phyloP scores from a whole-genome alignment of 2,329 filamentous ascomycete species.

The Pseudogymnoascus sp. region DNA sequence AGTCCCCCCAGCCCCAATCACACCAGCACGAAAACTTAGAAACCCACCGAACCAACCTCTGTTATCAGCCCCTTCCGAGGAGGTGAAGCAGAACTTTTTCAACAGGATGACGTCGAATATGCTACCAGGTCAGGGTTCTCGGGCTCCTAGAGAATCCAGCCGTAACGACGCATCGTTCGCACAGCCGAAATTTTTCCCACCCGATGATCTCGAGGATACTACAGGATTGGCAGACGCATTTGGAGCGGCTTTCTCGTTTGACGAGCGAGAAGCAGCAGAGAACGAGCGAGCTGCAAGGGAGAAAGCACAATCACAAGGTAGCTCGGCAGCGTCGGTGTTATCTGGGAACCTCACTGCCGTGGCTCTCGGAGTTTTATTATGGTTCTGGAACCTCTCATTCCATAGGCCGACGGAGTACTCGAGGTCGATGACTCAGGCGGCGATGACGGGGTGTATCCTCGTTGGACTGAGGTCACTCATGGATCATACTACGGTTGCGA shows the following conservation, averaged over 20 bases:
- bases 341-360: slow-evolving; percentile 12
- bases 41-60: slow-evolving; percentile 53
- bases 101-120: slow-evolving; percentile 16
- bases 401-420: slow-evolving; percentile 12
- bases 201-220: background rate
- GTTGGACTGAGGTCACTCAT: slow-evolving; percentile 14
- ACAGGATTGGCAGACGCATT: slow-evolving; percentile 1
- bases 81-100: slow-evolving; percentile 45
- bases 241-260: background rate
- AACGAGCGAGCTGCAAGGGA: background rate
- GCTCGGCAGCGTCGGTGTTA: background rate
- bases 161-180: slow-evolving; percentile 24
- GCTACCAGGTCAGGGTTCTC: background rate
- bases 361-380: slow-evolving; percentile 11
- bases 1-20: slow-evolving; percentile 59
- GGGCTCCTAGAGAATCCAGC: background rate
- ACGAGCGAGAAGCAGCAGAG: background rate
- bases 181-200: slow-evolving; percentile 53
- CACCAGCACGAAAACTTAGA: slow-evolving; percentile 52
- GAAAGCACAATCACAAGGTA: background rate
- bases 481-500: slow-evolving; percentile 12
- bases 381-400: slow-evolving; percentile 15
- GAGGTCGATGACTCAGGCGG: slow-evolving; percentile 9
- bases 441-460: slow-evolving; percentile 12
- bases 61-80: slow-evolving; percentile 38